A percentile compares a stretch with the other conserved stretches of the same genome.
phyloP scores from a whole-genome alignment of 2,329 filamentous ascomycete species.

The Chaetomiaceae sp. region DNA sequence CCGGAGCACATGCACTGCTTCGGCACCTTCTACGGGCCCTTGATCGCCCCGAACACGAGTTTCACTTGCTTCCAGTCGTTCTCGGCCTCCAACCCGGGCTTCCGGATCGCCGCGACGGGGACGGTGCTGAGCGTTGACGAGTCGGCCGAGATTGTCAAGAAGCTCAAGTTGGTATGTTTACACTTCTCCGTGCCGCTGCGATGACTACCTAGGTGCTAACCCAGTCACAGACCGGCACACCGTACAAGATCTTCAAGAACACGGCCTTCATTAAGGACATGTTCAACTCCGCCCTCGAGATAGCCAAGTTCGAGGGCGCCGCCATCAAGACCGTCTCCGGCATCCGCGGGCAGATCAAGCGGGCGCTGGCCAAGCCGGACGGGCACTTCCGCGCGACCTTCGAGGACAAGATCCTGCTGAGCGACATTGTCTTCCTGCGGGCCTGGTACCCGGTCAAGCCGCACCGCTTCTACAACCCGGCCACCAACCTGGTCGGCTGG shows the following conservation, averaged over 20 bases:
- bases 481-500: constrained; percentile 91
- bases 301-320: constrained; percentile 96
- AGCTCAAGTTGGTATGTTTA: constrained; percentile 67
- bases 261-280: constrained; percentile 98
- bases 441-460: constrained; percentile 97
- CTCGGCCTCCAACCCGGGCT: constrained; percentile 76
- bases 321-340: constrained; percentile 94
- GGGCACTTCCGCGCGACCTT: constrained; percentile 96
- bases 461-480: constrained; percentile 93
- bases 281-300: constrained; percentile 89
- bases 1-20: constrained; percentile 99
- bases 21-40: constrained; percentile 87
- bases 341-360: constrained; percentile 93
- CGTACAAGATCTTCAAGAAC: constrained; percentile 99
- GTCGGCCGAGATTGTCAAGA: constrained; percentile 96
- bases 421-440: constrained; percentile 90
- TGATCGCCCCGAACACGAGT: constrained; percentile 91
- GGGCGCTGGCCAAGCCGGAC: constrained; percentile 85
- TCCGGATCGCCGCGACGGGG: constrained; percentile 90
- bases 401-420: constrained; percentile 96
- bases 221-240: constrained; percentile 58
- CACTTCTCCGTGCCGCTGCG: not conserved
- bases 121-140: constrained; percentile 93
- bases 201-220: constrained; percentile 3
- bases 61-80: constrained; percentile 93